Evolutionary conservation across 768 basidiomycete genomes (phyloP).

Genomic region (Sporobolomyces pararoseus): DNA sequence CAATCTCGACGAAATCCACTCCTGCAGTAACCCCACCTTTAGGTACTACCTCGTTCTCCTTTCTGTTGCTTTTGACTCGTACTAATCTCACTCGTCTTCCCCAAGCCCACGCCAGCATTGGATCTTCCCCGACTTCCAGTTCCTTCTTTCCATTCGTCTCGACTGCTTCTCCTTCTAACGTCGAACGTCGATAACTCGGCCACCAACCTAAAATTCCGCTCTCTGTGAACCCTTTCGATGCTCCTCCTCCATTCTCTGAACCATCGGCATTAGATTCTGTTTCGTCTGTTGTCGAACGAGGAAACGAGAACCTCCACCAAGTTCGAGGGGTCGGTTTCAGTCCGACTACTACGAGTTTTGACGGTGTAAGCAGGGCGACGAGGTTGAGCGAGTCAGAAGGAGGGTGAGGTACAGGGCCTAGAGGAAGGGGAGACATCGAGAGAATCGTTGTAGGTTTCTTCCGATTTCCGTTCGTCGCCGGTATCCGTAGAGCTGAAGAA

Average conservation of each 20-base stretch:
- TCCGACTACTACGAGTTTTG: constrained; percentile 88
- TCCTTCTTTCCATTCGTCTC: not conserved
- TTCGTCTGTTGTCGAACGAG: not conserved
- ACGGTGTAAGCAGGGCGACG: constrained; percentile 78
- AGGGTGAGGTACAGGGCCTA: constrained; percentile 65
- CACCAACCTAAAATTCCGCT: constrained; percentile 75
- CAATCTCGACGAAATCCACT: constrained; percentile 53
- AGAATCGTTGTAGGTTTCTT: constrained; percentile 60
- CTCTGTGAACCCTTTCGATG: constrained; percentile 47
- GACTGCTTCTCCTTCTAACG: constrained; percentile 33
- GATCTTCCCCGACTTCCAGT: constrained; percentile 49
- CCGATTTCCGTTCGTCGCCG: constrained; percentile 2
- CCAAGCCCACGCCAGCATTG: constrained; percentile 82
- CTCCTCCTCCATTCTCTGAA: not conserved
- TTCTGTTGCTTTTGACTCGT: constrained; percentile 56
- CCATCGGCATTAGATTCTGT: not conserved
- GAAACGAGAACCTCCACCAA: constrained; percentile 58
- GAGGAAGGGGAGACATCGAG: constrained; percentile 73
- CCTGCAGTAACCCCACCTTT: constrained; percentile 54
- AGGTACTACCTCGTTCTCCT: constrained; percentile 3
- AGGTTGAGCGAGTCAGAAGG: constrained; percentile 73
- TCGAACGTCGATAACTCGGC: constrained; percentile 56
- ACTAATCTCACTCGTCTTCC: constrained; percentile 65
- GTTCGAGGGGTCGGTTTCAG: constrained; percentile 87
- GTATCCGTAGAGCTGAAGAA: not conserved